These are phyloP conservation scores for Pisolithus microcarpus DNA, from an alignment of 768 basidiomycete genomes.

Conservation along the genomic window DNA sequence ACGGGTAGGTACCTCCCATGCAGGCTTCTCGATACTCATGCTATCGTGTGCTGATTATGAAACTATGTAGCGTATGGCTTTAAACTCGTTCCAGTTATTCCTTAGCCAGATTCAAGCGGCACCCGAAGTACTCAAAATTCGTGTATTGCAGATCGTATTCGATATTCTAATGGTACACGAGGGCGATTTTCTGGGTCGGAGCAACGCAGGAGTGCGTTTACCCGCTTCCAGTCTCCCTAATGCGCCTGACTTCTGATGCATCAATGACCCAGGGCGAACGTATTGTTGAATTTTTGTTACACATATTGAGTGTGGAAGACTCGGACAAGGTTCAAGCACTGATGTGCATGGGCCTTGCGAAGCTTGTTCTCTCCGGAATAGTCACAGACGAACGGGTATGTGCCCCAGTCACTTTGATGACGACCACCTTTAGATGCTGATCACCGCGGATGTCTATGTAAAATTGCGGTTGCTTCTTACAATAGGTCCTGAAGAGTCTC, in stretches of 20 bases:
- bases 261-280: conserved; percentile 36
- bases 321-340: conserved; percentile 63
- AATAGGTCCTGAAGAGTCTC: conserved; percentile 42
- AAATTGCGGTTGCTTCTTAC: too few relatives aligned
- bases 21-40: background rate
- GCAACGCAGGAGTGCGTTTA: conserved; percentile 25
- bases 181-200: conserved; percentile 48
- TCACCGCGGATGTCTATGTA: background rate
- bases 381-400: conserved; percentile 64
- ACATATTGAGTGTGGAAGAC: conserved; percentile 45
- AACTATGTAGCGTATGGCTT: conserved; percentile 21
- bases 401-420: background rate
- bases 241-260: conserved; percentile 1
- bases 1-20: conserved; percentile 14
- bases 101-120: conserved; percentile 61
- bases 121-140: conserved; percentile 58
- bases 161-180: conserved; percentile 86
- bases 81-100: conserved; percentile 72
- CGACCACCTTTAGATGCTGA: background rate
- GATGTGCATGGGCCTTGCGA: conserved; percentile 75
- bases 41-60: background rate
- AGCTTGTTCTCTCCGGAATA: conserved; percentile 74
- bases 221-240: background rate
- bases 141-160: conserved; percentile 73
- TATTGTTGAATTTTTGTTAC: conserved; percentile 61